These are phyloP conservation scores for Vicia sativa DNA, from an alignment of 306 rosid species.

Conservation along the genomic window DNA sequence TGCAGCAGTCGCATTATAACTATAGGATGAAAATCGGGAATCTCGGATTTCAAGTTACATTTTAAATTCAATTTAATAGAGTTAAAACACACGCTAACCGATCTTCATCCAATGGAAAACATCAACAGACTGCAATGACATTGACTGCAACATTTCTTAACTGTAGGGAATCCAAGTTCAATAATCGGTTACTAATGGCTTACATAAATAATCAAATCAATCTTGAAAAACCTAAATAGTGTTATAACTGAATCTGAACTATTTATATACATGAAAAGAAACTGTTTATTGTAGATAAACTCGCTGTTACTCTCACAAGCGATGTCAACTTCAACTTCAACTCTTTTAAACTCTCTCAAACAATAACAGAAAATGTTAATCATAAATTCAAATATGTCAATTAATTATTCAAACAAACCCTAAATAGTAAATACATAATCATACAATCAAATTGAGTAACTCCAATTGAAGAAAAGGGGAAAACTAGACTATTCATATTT, in stretches of 20 bases:
- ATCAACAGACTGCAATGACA: background rate
- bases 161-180: background rate
- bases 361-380: slow-evolving; percentile 11
- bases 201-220: slow-evolving; percentile 12
- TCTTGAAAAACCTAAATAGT: slow-evolving; percentile 11
- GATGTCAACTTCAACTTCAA: background rate
- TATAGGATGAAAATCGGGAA: background rate
- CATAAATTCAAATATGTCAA: background rate
- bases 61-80: background rate
- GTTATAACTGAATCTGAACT: slow-evolving; percentile 10
- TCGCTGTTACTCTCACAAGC: slow-evolving; percentile 4
- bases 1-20: background rate
- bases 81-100: background rate
- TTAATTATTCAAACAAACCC: background rate
- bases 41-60: background rate
- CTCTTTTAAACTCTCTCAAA: background rate
- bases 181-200: background rate
- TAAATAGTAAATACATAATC: background rate
- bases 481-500: slow-evolving; percentile 36
- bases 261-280: slow-evolving; percentile 23
- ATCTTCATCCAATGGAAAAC: background rate
- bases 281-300: slow-evolving; percentile 7
- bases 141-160: background rate
- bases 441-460: slow-evolving; percentile 16
- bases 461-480: slow-evolving; percentile 24